These are phyloP conservation scores for Pichia nanzhaoensis DNA, from an alignment of 805 yeast genomes.

Conservation along the genomic window DNA sequence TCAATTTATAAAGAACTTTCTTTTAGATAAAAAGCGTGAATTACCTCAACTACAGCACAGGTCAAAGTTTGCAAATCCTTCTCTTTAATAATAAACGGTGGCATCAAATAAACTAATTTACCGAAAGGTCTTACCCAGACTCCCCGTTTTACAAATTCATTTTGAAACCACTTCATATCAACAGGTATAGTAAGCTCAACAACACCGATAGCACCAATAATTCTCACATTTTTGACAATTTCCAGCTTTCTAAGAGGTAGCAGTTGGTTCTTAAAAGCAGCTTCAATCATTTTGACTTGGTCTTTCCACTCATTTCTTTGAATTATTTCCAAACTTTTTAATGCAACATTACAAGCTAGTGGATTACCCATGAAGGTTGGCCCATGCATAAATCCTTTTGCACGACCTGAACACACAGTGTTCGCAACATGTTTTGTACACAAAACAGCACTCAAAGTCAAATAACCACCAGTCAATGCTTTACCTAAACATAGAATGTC, in stretches of 20 bases:
- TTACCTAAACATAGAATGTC: slow-evolving; percentile 44
- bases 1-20: no score
- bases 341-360: slow-evolving; percentile 9
- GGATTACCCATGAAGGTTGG: slow-evolving; percentile 14
- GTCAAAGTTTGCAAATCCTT: background rate
- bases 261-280: background rate
- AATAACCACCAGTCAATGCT: slow-evolving; percentile 40
- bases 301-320: slow-evolving; percentile 5
- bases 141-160: slow-evolving; percentile 9
- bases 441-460: slow-evolving; percentile 9
- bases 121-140: slow-evolving; percentile 13
- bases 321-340: slow-evolving; percentile 10
- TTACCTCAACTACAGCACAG: background rate
- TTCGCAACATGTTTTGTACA: slow-evolving; percentile 9
- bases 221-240: slow-evolving; percentile 9
- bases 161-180: slow-evolving; percentile 10
- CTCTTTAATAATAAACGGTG: slow-evolving; percentile 5
- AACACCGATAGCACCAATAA: slow-evolving; percentile 12
- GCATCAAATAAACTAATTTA: slow-evolving; percentile 12
- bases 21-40: slow-evolving; percentile 1
- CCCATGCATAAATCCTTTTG: slow-evolving; percentile 12
- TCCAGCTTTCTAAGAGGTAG: background rate
- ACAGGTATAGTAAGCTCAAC: slow-evolving; percentile 6
- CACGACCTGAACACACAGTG: slow-evolving; percentile 8
- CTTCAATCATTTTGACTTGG: slow-evolving; percentile 5